phyloP scores from a whole-genome alignment of 2,329 filamentous ascomycete species.

The Pseudogymnoascus sp. region DNA sequence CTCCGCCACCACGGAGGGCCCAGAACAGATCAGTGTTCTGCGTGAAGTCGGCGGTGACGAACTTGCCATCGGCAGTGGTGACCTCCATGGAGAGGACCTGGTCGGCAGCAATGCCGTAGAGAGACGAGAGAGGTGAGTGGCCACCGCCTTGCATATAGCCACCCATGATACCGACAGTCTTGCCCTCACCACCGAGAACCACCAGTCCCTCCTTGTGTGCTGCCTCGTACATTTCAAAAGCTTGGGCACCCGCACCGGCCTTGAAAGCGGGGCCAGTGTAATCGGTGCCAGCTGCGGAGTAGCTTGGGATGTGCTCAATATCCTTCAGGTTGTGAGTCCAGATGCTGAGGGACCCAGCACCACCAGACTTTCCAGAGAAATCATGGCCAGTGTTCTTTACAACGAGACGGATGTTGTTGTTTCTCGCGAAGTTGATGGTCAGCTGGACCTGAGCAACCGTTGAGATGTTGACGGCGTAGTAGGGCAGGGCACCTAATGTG shows the following conservation, averaged over 20 bases:
- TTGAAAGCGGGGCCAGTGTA: conserved; percentile 44
- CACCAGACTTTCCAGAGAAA: conserved; percentile 19
- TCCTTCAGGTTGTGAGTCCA: conserved; percentile 42
- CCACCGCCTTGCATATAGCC: conserved; percentile 56
- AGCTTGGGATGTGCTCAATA: conserved; percentile 33
- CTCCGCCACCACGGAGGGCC: conserved; percentile 52
- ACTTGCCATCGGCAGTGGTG: conserved; percentile 42
- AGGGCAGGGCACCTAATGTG: conserved; percentile 21
- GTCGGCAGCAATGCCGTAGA: conserved; percentile 51
- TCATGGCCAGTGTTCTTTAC: conserved; percentile 22
- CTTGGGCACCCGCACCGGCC: conserved; percentile 43
- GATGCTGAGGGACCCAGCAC: conserved; percentile 41
- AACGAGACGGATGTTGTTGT: conserved; percentile 33
- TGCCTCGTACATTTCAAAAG: conserved; percentile 37
- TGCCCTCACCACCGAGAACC: conserved; percentile 46
- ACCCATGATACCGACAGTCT: conserved; percentile 41
- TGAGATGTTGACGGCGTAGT: conserved; percentile 29
- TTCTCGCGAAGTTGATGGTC: conserved; percentile 35
- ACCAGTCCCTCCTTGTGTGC: conserved; percentile 34
- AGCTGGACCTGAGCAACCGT: conserved; percentile 37
- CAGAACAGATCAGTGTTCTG: conserved; percentile 53
- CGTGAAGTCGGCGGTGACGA: conserved; percentile 41
- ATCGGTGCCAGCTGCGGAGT: conserved; percentile 32
- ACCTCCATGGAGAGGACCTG: conserved; percentile 50
- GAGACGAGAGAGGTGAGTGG: conserved; percentile 44